These are phyloP conservation scores for Litsea cubeba DNA, from an alignment of 164 flowering plant species.

Conservation along the genomic window DNA sequence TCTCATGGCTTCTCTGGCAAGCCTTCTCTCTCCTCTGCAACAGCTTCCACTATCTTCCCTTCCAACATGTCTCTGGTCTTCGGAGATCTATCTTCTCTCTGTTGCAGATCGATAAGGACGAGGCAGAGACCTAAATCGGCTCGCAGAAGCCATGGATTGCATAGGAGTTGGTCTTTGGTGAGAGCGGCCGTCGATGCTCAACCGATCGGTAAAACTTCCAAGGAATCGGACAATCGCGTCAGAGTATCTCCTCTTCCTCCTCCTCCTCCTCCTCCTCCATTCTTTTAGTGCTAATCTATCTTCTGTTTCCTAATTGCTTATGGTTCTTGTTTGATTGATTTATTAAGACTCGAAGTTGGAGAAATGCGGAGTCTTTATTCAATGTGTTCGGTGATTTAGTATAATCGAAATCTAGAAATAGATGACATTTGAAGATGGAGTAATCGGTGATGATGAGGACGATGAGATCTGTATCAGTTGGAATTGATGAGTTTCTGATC, in stretches of 20 bases:
- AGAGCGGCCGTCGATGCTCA: slow-evolving; percentile 52
- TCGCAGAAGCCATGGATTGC: slow-evolving; percentile 5
- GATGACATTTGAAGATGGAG: background rate
- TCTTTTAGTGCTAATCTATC: background rate
- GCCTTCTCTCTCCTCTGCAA: background rate
- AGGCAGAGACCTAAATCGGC: slow-evolving; percentile 21
- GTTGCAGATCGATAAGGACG: slow-evolving; percentile 29
- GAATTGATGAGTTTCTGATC: no score
- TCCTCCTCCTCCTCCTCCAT: slow-evolving; percentile 13
- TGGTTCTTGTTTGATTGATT: background rate
- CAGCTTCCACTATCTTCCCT: slow-evolving; percentile 15
- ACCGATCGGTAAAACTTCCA: slow-evolving; percentile 12
- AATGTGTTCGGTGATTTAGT: background rate
- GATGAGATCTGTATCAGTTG: background rate
- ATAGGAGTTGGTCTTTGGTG: slow-evolving; percentile 16
- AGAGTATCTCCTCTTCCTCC: slow-evolving; percentile 29
- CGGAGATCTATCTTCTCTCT: slow-evolving; percentile 39
- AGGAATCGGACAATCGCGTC: slow-evolving; percentile 9
- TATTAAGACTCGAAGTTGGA: no score
- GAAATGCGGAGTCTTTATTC: no score
- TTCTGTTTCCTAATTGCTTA: background rate
- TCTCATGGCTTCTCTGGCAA: slow-evolving; percentile 17
- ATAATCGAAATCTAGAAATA: background rate
- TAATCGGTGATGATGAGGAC: background rate
- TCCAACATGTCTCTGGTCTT: slow-evolving; percentile 28